Percentiles rank a stretch among this genome's conserved stretches.
Evolutionary conservation across 2,329 filamentous ascomycete genomes (phyloP).

Genomic region (Trichothecium sympodiale): DNA sequence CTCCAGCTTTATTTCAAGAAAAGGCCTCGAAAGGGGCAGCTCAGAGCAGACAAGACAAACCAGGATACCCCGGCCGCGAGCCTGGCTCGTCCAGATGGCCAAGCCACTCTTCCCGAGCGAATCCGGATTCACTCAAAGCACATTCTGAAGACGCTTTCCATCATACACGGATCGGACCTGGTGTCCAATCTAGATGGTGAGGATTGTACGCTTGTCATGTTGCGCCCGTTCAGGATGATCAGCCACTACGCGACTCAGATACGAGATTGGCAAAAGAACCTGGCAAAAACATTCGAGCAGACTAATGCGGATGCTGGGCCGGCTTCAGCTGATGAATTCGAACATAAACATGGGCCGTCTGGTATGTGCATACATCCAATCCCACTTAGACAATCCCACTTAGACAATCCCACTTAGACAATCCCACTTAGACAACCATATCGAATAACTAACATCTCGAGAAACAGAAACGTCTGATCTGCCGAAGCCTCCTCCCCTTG

Average conservation of each 20-base stretch:
- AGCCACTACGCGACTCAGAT: slow-evolving; percentile 4
- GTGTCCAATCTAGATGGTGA: no score
- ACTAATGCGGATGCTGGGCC: neutral
- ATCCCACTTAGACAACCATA: no score
- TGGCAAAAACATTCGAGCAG: neutral
- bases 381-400: no score
- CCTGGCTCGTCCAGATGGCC: neutral
- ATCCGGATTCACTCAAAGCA: slow-evolving; percentile 6
- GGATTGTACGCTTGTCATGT: slow-evolving; percentile 3
- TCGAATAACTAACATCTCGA: neutral
- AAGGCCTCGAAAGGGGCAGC: no score
- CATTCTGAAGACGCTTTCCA: slow-evolving; percentile 3
- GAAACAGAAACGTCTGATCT: no score
- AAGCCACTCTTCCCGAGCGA: slow-evolving; percentile 3
- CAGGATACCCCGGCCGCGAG: neutral
- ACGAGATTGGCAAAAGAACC: neutral
- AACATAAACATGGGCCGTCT: neutral
- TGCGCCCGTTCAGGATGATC: slow-evolving; percentile 5
- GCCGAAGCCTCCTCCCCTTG: no score
- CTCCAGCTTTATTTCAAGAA: neutral
- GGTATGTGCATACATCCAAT: no score
- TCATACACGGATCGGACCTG: slow-evolving; percentile 1
- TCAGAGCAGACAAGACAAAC: no score
- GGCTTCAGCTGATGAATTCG: neutral
- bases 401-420: no score